Percentiles rank a stretch among this genome's conserved stretches.
phyloP scores from a whole-genome alignment of 176 grass and related monocot species.

The Poa annua region DNA sequence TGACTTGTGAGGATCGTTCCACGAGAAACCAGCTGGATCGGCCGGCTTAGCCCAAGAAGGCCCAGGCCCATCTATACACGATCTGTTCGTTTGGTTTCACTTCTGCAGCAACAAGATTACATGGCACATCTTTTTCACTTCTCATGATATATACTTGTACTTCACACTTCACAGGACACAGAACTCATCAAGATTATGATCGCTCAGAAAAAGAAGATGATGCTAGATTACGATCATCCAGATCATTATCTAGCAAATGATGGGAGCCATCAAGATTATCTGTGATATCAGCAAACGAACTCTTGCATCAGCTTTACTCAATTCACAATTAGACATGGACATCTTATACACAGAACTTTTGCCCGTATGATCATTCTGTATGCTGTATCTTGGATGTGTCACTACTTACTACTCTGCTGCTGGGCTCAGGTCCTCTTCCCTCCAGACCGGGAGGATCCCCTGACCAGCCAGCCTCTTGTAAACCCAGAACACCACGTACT shows the following conservation, averaged over 20 bases:
- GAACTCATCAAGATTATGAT: not conserved
- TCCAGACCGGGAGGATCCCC: constrained; percentile 85
- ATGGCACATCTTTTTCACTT: not conserved
- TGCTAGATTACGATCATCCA: not conserved
- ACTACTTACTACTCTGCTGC: constrained; percentile 36
- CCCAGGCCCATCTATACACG: not conserved
- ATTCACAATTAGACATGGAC: constrained; percentile 28
- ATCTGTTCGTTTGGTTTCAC: not conserved
- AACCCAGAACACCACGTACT: constrained; percentile 89
- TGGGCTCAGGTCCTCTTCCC: constrained; percentile 38
- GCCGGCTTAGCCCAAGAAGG: not conserved
- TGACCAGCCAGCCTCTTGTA: constrained; percentile 90
- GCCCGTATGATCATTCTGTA: constrained; percentile 7
- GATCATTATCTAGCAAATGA: not conserved
- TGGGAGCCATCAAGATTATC: not conserved
- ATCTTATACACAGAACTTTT: constrained; percentile 27
- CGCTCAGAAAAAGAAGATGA: not conserved
- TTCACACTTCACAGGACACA: not conserved
- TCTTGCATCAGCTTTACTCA: constrained; percentile 19
- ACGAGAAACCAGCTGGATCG: not conserved
- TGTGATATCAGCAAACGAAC: not conserved
- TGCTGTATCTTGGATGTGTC: not conserved
- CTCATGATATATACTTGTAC: not conserved
- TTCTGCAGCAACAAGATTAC: not conserved
- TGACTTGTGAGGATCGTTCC: not conserved